A percentile compares a stretch with the other conserved stretches of the same genome.
Evolutionary conservation across 75 land plant genomes (phyloP).

Genomic region (Isoetes taiwanensis): DNA sequence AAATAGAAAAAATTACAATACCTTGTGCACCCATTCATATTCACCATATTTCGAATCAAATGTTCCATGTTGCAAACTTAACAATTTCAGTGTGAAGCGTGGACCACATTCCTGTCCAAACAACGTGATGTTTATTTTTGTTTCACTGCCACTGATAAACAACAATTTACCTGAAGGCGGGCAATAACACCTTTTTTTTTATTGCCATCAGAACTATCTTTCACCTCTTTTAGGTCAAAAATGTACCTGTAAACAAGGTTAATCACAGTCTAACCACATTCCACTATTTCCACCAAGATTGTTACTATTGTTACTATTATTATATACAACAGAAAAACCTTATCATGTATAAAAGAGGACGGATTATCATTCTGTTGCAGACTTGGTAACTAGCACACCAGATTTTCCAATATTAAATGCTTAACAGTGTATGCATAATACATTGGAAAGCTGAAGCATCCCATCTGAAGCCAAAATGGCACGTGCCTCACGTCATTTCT

Average conservation of each 20-base stretch:
- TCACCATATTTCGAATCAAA: constrained; percentile 88
- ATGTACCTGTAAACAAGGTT: constrained; percentile 60
- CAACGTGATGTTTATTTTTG: not conserved
- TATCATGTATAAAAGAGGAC: too few relatives aligned
- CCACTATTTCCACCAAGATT: too few relatives aligned
- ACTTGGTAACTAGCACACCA: too few relatives aligned
- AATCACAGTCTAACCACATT: too few relatives aligned
- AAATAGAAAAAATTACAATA: not conserved
- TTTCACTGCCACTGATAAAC: not conserved
- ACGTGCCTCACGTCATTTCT: too few relatives aligned
- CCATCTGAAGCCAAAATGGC: too few relatives aligned
- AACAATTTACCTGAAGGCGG: constrained; percentile 53
- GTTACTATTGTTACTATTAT: too few relatives aligned
- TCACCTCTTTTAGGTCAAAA: constrained; percentile 64
- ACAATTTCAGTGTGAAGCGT: constrained; percentile 75
- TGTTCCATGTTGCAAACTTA: constrained; percentile 81
- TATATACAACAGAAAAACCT: too few relatives aligned
- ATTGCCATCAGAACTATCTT: constrained; percentile 14
- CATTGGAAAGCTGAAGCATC: too few relatives aligned
- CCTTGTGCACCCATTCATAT: constrained; percentile 84
- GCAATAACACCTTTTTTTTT: constrained; percentile 33
- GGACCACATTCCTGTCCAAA: constrained; percentile 80
- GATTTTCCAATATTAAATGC: too few relatives aligned
- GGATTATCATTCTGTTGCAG: too few relatives aligned
- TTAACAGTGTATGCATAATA: too few relatives aligned